These are phyloP conservation scores for Cynara cardunculus DNA, from an alignment of 129 eudicot genomes.

Conservation along the genomic window DNA sequence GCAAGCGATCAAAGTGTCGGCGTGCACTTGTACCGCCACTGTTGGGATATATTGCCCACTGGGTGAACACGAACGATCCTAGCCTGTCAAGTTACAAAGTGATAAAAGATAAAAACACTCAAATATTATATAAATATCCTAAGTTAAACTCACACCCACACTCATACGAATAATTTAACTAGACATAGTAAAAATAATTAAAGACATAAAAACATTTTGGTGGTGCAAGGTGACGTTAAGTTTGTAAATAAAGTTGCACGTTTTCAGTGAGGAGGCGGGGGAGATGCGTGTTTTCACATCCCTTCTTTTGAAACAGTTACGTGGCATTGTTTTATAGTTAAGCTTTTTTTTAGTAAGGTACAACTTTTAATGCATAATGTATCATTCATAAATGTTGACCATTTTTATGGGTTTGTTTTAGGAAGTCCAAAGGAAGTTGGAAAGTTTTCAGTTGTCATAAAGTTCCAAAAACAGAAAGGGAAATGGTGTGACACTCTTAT, in stretches of 20 bases:
- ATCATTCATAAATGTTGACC: background rate
- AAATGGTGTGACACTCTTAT: background rate
- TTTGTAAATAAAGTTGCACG: background rate
- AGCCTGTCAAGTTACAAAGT: too few relatives aligned
- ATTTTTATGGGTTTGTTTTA: background rate
- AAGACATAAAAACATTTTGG: too few relatives aligned
- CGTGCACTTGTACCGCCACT: too few relatives aligned
- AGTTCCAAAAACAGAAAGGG: background rate
- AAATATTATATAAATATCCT: too few relatives aligned
- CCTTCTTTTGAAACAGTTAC: background rate
- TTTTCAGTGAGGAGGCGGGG: background rate
- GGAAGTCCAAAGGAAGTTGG: background rate
- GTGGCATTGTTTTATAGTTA: background rate
- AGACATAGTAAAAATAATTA: too few relatives aligned
- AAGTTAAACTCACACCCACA: too few relatives aligned
- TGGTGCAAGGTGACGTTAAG: background rate
- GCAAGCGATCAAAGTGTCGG: too few relatives aligned
- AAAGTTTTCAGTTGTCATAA: background rate
- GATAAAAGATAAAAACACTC: too few relatives aligned
- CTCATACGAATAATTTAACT: too few relatives aligned
- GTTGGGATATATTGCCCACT: too few relatives aligned
- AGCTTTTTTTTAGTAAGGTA: background rate
- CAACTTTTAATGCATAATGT: background rate
- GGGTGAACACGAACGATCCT: too few relatives aligned
- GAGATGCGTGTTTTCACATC: background rate